Evolutionary conservation across 2,329 filamentous ascomycete species (phyloP).

Genomic region (Lomentospora prolificans): DNA sequence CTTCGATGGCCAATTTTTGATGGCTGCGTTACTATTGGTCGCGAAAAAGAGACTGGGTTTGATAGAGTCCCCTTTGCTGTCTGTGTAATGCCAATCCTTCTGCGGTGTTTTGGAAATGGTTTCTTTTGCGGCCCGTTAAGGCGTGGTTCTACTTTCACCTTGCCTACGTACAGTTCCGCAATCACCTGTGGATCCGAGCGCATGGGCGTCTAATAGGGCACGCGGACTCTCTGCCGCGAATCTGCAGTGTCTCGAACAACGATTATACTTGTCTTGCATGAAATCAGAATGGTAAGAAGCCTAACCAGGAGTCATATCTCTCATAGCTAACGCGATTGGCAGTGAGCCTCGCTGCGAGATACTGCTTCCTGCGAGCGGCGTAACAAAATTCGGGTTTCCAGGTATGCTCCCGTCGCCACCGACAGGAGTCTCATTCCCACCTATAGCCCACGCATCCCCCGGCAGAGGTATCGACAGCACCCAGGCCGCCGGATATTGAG

Average conservation of each 20-base stretch:
- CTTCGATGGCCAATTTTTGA: conserved; percentile 21
- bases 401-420: conserved; percentile 20
- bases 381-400: conserved; percentile 17
- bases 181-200: conserved; percentile 10
- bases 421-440: conserved; percentile 9
- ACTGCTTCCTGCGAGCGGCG: conserved; percentile 11
- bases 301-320: background rate
- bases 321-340: background rate
- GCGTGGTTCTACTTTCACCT: conserved; percentile 22
- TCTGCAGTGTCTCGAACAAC: conserved; percentile 15
- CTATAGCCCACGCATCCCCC: background rate
- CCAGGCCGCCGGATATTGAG: conserved; percentile 10
- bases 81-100: conserved; percentile 21
- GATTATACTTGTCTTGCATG: conserved; percentile 24
- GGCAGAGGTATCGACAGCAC: background rate
- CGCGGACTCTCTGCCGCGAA: conserved; percentile 9
- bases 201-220: conserved; percentile 8
- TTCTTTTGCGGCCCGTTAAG: conserved; percentile 20
- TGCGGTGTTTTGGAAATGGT: conserved; percentile 24
- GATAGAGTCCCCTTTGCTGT: conserved; percentile 18
- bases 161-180: conserved; percentile 18
- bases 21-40: conserved; percentile 18
- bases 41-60: conserved; percentile 21
- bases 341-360: conserved; percentile 13
- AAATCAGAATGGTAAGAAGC: conserved; percentile 20